Conservation (phyloP, 2,329 filamentous ascomycete genomes). For the Metarhizium robertsii region DNA sequence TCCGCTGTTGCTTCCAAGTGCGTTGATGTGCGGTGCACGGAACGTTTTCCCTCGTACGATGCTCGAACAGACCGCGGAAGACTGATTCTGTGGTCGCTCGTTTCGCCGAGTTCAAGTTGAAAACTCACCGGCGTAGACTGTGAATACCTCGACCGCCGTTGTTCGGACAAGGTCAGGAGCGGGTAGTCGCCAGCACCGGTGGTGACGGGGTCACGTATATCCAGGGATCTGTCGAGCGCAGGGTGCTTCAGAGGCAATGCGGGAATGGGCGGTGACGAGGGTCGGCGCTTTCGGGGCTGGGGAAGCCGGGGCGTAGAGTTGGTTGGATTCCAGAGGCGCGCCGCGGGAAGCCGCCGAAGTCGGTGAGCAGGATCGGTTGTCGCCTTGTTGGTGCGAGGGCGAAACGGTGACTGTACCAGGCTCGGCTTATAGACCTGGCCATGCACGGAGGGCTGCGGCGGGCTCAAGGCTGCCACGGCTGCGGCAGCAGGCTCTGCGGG, state of each 20-base stretch:
- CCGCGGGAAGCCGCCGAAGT: slow-evolving; percentile 32
- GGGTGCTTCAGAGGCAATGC: slow-evolving; percentile 40
- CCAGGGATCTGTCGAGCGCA: slow-evolving; percentile 25
- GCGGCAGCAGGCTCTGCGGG: neutral
- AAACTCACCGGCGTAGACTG: slow-evolving; percentile 37
- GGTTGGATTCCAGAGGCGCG: slow-evolving; percentile 51
- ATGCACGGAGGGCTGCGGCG: slow-evolving; percentile 1
- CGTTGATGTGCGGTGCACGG: slow-evolving; percentile 19
- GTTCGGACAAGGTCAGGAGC: slow-evolving; percentile 41
- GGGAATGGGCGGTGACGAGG: slow-evolving; percentile 45
- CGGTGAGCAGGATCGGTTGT: slow-evolving; percentile 14
- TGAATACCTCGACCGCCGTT: slow-evolving; percentile 35
- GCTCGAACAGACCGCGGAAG: slow-evolving; percentile 44
- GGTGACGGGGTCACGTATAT: slow-evolving; percentile 26
- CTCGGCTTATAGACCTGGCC: neutral
- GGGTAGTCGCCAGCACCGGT: slow-evolving; percentile 38
- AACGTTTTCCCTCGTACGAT: slow-evolving; percentile 42
- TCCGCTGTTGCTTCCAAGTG: neutral
- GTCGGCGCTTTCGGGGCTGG: slow-evolving; percentile 31
- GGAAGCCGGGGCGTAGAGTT: slow-evolving; percentile 45
- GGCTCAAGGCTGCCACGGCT: neutral
- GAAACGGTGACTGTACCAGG: slow-evolving; percentile 27
- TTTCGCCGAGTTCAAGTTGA: slow-evolving; percentile 37
- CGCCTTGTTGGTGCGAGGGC: slow-evolving; percentile 27
- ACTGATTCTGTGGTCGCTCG: slow-evolving; percentile 39